These are phyloP conservation scores for Herpetomonas muscarum DNA, from an alignment of 208 protist species.

Conservation along the genomic window DNA sequence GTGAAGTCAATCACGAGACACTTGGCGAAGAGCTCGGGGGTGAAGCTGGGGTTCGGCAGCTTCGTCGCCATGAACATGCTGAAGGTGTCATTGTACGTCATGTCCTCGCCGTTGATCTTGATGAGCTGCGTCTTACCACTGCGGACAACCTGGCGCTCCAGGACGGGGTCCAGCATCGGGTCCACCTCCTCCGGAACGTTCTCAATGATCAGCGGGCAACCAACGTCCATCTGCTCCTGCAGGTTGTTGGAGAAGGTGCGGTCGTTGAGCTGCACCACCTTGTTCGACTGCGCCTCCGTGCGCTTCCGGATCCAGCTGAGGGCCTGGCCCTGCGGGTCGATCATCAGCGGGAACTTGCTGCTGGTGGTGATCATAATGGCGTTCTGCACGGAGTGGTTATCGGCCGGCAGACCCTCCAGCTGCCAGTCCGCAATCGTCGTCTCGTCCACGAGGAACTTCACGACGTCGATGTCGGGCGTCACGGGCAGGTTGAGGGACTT, in stretches of 20 bases:
- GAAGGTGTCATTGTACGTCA: conserved; percentile 93
- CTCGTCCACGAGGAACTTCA: conserved; percentile 96
- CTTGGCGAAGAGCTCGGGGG: conserved; percentile 97
- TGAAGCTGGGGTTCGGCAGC: conserved; percentile 98
- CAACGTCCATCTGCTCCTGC: conserved; percentile 93
- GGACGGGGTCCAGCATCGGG: conserved; percentile 97
- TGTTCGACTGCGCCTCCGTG: conserved; percentile 74
- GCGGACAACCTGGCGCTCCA: conserved; percentile 94
- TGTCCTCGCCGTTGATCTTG: conserved; percentile 91
- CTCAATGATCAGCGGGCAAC: conserved; percentile 93
- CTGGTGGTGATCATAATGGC: conserved; percentile 98
- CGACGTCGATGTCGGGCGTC: conserved; percentile 92
- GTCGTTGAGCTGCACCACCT: conserved; percentile 92
- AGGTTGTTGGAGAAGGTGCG: conserved; percentile 91
- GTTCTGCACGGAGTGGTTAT: conserved; percentile 99
- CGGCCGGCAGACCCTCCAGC: conserved; percentile 96
- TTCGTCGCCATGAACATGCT: conserved; percentile 98
- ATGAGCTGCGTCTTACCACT: conserved; percentile 86
- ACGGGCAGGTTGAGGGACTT: conserved; percentile 89
- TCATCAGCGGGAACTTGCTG: conserved; percentile 96
- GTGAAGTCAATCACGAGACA: conserved; percentile 98
- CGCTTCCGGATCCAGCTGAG: conserved; percentile 95
- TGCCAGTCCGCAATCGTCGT: conserved; percentile 97
- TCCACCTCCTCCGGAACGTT: conserved; percentile 98
- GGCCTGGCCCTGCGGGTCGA: conserved; percentile 98